Evolutionary conservation across 2,329 filamentous ascomycete species (phyloP).

Genomic region (Colletotrichum gigasporum): DNA sequence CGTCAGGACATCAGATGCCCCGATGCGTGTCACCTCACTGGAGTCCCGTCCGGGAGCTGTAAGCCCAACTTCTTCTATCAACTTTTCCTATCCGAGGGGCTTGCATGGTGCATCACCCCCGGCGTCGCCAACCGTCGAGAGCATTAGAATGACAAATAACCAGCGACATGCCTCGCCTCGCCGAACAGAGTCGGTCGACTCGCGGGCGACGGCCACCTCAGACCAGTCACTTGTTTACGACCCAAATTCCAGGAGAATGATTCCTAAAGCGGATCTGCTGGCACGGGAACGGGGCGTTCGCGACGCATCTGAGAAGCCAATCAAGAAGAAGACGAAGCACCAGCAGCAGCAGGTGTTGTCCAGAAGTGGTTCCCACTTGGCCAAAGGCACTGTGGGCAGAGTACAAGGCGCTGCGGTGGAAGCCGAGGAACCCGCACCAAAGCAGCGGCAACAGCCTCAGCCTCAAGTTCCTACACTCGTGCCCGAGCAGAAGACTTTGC

Average conservation of each 20-base stretch:
- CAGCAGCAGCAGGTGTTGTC: constrained; percentile 43
- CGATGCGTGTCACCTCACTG: constrained; percentile 46
- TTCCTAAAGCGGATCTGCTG: constrained; percentile 56
- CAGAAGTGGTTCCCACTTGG: constrained; percentile 55
- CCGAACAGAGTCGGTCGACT: constrained; percentile 36
- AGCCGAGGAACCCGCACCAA: constrained; percentile 18
- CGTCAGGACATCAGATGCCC: constrained; percentile 55
- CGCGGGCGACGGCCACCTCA: constrained; percentile 38
- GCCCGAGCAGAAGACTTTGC: neutral
- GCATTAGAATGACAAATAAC: constrained; percentile 32
- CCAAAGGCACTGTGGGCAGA: constrained; percentile 63
- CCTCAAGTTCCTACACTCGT: neutral
- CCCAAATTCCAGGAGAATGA: constrained; percentile 72
- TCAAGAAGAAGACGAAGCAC: constrained; percentile 51
- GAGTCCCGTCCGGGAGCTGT: constrained; percentile 52
- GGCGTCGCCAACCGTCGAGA: constrained; percentile 38
- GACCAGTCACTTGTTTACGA: constrained; percentile 67
- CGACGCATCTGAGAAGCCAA: constrained; percentile 49
- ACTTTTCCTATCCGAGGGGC: constrained; percentile 66
- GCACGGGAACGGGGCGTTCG: constrained; percentile 52
- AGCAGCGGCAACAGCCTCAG: constrained; percentile 17
- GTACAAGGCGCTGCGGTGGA: constrained; percentile 59
- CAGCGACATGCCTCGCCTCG: constrained; percentile 36
- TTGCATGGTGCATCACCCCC: constrained; percentile 52
- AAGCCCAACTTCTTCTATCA: constrained; percentile 61